Evolutionary conservation across 78 protist species (phyloP), one percentile per base, ranked within the genome.

Genomic region (Corallochytrium limacisporum): DNA sequence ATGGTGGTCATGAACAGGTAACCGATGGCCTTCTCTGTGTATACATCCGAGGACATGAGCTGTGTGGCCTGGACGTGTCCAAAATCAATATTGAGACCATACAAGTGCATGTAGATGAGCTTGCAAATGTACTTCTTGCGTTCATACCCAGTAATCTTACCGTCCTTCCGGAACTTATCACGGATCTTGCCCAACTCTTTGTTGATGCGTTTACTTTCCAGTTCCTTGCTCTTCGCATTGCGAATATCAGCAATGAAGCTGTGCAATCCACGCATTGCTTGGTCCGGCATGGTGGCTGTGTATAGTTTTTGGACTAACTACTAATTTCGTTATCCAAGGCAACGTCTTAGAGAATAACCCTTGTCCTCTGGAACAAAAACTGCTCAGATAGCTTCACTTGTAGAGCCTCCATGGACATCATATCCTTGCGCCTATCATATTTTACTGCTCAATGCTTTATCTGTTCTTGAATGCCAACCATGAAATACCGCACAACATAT

Each of bases 31-130:
- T 97, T 95, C 65, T 95, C 99, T 2, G 91, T 50, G 73, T 78
- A 95, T 42, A 73, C 76, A 26, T 20, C 29, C 1, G 81, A 31
- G 1, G 92, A 44, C 20, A 97, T 18, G 28, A 97, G 90, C n/a
- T 83, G 50, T 20, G 94, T 81, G 26, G 95, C 95, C 47, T 97
- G 97, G 84, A 95, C 86, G 71, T 95, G 95, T 3, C 99, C 99
- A 65, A 96, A 95, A 63, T 95, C 98, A 24, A 94, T 56, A 20
- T 91, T 92, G 71, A 89, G 90, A 7, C 99, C 99, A 36, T 92
- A 72, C 74, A 95, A 84, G 74, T 65, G 91, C 65, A 91, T 95
- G 79, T 86, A 97, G 44, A 95, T 63, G 49, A 97, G 84, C 80
- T 97, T 97, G 72, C 89, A 78, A 26, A 91, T 89, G 65, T 97